These are phyloP conservation scores for Artemisia tridentata DNA, from an alignment of 129 eudicot species.

Conservation along the genomic window DNA sequence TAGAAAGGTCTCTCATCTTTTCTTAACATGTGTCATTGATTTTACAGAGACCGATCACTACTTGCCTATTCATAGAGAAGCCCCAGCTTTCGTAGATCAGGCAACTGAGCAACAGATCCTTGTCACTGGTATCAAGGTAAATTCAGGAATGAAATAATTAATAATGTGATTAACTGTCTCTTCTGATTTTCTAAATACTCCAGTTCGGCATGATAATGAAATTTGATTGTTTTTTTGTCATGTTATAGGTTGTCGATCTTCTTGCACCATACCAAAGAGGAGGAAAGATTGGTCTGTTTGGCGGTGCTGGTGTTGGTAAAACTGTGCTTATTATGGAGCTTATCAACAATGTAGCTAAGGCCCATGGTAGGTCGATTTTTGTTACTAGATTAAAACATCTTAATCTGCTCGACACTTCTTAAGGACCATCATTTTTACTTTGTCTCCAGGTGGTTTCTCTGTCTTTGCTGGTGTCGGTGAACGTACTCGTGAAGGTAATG, in stretches of 20 bases:
- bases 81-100: slow-evolving; percentile 90
- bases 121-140: slow-evolving; percentile 95
- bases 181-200: background rate
- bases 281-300: slow-evolving; percentile 51
- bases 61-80: slow-evolving; percentile 93
- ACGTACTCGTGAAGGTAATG: slow-evolving; percentile 52
- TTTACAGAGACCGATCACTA: slow-evolving; percentile 78
- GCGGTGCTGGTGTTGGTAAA: slow-evolving; percentile 55
- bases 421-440: background rate
- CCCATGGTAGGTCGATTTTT: slow-evolving; percentile 62
- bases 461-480: slow-evolving; percentile 58
- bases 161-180: background rate
- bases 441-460: slow-evolving; percentile 61
- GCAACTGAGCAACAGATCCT: slow-evolving; percentile 96
- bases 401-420: background rate
- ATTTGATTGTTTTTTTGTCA: background rate
- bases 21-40: background rate
- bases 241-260: slow-evolving; percentile 44
- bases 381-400: background rate
- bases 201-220: background rate
- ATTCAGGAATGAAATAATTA: slow-evolving; percentile 1
- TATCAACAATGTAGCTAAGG: slow-evolving; percentile 96
- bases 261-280: slow-evolving; percentile 51
- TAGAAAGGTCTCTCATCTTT: background rate
- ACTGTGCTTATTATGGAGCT: slow-evolving; percentile 55